Evolutionary conservation across 345 rosid species (phyloP).

Genomic region (Excoecaria cochinchinensis): DNA sequence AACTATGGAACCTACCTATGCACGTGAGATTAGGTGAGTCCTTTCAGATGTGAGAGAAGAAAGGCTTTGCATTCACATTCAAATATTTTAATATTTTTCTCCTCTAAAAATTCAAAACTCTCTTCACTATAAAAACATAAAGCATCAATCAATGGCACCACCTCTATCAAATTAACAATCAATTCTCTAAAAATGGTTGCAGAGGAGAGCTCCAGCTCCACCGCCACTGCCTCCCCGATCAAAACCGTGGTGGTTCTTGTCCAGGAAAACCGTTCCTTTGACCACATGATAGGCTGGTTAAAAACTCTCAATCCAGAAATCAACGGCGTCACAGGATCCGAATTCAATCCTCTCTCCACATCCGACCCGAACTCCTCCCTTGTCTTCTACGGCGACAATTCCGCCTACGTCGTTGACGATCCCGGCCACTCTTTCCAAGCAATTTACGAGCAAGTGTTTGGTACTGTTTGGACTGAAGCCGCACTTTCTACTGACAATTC

Average conservation of each 20-base stretch:
- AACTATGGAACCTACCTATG: too few relatives aligned
- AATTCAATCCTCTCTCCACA: conserved; percentile 62
- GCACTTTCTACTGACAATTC: not conserved
- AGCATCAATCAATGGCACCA: not conserved
- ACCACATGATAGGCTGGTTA: conserved; percentile 89
- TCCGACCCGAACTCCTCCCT: conserved; percentile 45
- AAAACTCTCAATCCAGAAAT: conserved; percentile 69
- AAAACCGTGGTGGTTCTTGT: conserved; percentile 79
- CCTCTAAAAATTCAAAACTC: not conserved
- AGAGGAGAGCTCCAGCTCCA: conserved; percentile 25
- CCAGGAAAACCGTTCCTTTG: conserved; percentile 92
- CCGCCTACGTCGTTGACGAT: conserved; percentile 73
- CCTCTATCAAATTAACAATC: not conserved
- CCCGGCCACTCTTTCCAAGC: conserved; percentile 86
- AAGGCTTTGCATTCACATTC: too few relatives aligned
- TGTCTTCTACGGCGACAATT: conserved; percentile 42
- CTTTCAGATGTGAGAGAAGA: too few relatives aligned
- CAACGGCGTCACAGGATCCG: conserved; percentile 67
- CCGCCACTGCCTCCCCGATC: conserved; percentile 47
- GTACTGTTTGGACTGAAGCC: conserved; percentile 55
- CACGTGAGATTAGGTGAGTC: too few relatives aligned
- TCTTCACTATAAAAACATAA: not conserved
- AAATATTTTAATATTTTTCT: not conserved
- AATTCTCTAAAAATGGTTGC: conserved; percentile 28
- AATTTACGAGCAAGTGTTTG: conserved; percentile 85